These are phyloP conservation scores for cucumber (Cucumis sativus) DNA, from an alignment of 306 rosid genomes.

Conservation along the genomic window DNA sequence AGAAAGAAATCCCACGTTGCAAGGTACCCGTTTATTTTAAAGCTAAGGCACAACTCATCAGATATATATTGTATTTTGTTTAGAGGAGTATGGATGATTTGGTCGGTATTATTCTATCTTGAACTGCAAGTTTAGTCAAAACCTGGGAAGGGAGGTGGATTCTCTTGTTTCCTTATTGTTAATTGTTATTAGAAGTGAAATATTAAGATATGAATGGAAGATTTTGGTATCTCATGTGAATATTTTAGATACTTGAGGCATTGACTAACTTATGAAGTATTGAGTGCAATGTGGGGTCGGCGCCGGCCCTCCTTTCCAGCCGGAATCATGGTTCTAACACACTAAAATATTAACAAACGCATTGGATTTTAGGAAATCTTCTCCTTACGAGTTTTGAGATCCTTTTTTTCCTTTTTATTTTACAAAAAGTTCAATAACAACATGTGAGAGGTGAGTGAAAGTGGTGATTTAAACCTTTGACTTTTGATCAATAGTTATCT, in stretches of 20 bases:
- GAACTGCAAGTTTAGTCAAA: slow-evolving; percentile 9
- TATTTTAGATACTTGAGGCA: not conserved
- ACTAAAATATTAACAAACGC: not conserved
- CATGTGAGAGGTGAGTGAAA: not conserved
- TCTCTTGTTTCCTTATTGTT: not conserved
- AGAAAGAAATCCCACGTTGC: slow-evolving; percentile 4
- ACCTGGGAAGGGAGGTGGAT: slow-evolving; percentile 8
- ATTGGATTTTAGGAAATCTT: not conserved
- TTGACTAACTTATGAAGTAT: not conserved
- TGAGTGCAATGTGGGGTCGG: slow-evolving; percentile 40
- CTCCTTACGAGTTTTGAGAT: not conserved
- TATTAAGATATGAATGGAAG: not conserved
- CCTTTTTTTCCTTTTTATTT: not conserved
- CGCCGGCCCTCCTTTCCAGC: slow-evolving; percentile 41
- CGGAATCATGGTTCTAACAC: slow-evolving; percentile 11
- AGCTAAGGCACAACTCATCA: slow-evolving; percentile 18
- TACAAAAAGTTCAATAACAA: not conserved
- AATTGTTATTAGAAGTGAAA: not conserved
- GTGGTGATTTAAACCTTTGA: not conserved
- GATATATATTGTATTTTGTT: slow-evolving; percentile 7
- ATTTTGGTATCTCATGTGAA: slow-evolving; percentile 3
- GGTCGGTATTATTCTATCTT: slow-evolving; percentile 23
- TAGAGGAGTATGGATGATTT: slow-evolving; percentile 20
- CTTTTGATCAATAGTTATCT: not conserved
- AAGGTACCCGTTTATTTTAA: slow-evolving; percentile 3